Percentiles rank a stretch among this genome's conserved stretches.
Evolutionary conservation across 306 rosid genomes (phyloP).

Genomic region (Rosa chinensis): DNA sequence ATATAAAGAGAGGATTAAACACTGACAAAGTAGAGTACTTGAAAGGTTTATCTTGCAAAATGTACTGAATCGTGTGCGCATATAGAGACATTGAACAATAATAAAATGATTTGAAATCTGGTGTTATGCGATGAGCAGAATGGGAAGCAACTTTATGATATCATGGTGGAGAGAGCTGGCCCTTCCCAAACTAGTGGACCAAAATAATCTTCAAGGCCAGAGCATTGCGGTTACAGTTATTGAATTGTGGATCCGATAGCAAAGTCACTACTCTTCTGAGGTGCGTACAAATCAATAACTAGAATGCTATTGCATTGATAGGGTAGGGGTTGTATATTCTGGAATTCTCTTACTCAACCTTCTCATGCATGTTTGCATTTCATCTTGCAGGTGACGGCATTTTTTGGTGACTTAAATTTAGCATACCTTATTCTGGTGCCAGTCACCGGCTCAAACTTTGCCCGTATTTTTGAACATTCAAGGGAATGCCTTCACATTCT

Average conservation of each 20-base stretch:
- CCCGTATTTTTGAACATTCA: neutral
- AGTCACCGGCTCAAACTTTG: neutral
- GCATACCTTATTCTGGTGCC: neutral
- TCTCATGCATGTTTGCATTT: neutral
- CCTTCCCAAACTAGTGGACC: constrained; percentile 81
- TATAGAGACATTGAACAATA: neutral
- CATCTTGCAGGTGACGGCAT: neutral
- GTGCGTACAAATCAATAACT: neutral
- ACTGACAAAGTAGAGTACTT: neutral
- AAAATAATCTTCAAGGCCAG: constrained; percentile 29
- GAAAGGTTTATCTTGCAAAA: neutral
- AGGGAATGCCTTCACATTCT: neutral
- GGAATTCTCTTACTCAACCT: neutral
- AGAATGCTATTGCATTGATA: neutral
- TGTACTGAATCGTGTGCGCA: too few relatives aligned
- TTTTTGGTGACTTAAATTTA: neutral
- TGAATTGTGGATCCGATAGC: constrained; percentile 2
- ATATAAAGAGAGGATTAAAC: neutral
- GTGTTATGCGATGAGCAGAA: constrained; percentile 52
- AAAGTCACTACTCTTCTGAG: neutral
- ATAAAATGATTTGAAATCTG: neutral
- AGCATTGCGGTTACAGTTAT: constrained; percentile 19
- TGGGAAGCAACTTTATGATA: constrained; percentile 88
- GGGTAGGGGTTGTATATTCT: neutral
- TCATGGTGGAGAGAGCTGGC: constrained; percentile 97